phyloP scores from a whole-genome alignment of 2,329 filamentous ascomycete genomes.

The Ceratocystiopsis sp. region DNA sequence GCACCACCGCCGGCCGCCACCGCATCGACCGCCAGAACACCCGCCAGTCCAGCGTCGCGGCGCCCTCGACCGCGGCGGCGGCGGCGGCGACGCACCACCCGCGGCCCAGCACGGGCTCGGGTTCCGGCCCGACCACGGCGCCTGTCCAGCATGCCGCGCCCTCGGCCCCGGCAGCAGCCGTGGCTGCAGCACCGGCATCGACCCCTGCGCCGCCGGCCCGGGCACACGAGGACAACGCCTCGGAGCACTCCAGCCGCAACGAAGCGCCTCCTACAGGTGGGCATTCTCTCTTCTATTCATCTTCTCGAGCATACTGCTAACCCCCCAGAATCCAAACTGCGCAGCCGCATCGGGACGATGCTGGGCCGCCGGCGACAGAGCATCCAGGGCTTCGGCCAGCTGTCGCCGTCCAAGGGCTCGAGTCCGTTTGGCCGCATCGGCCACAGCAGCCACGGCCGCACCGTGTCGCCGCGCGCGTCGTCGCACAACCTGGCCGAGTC shows the following conservation, averaged over 20 bases:
- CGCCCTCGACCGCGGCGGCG: slow-evolving; percentile 16
- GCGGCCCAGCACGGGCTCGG: no score
- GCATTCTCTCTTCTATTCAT: not conserved
- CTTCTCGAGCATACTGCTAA: slow-evolving; percentile 6
- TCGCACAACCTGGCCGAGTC: slow-evolving; percentile 41
- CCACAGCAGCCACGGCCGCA: slow-evolving; percentile 44
- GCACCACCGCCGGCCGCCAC: slow-evolving; percentile 25
- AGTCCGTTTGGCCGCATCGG: slow-evolving; percentile 42
- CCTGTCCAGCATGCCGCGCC: no score
- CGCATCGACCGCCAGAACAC: slow-evolving; percentile 26
- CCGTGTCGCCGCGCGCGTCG: slow-evolving; percentile 40
- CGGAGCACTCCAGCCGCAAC: slow-evolving; percentile 25
- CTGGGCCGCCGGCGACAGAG: slow-evolving; percentile 49
- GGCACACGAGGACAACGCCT: slow-evolving; percentile 19
- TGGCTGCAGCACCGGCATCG: no score
- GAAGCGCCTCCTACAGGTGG: slow-evolving; percentile 20
- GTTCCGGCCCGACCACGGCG: no score
- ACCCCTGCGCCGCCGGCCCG: slow-evolving; percentile 2
- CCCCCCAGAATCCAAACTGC: slow-evolving; percentile 35
- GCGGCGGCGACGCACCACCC: slow-evolving; percentile 7
- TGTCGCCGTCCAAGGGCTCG: slow-evolving; percentile 35
- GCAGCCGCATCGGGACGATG: slow-evolving; percentile 53
- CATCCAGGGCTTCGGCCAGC: slow-evolving; percentile 43
- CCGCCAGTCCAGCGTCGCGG: slow-evolving; percentile 23
- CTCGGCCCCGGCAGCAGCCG: not conserved